phyloP scores from a whole-genome alignment of 2,329 filamentous ascomycete species.

The Pseudovirgaria hyperparasitica region DNA sequence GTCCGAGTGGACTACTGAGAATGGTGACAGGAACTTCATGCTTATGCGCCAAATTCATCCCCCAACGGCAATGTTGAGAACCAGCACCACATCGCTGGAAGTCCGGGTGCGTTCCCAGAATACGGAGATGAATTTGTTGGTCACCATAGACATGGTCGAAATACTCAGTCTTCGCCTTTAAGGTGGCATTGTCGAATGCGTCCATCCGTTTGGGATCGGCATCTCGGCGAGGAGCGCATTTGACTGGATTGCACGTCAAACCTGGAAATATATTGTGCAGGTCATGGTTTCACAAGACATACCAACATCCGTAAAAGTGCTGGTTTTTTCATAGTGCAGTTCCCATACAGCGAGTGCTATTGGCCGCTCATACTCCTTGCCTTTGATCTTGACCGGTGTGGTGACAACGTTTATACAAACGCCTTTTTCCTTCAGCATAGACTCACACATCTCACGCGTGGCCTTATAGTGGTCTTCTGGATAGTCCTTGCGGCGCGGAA shows the following conservation, averaged over 20 bases:
- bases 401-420: conserved; percentile 5
- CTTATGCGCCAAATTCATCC: conserved; percentile 4
- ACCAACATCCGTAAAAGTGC: neutral
- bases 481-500: conserved; percentile 4
- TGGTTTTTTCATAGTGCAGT: conserved; percentile 1
- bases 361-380: neutral
- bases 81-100: conserved; percentile 6
- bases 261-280: too few relatives aligned
- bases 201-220: conserved; percentile 4
- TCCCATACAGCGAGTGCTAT: conserved; percentile 7
- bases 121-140: conserved; percentile 6
- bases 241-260: neutral
- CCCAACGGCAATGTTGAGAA: conserved; percentile 5
- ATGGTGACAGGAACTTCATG: conserved; percentile 4
- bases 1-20: conserved; percentile 9
- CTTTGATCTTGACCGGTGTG: conserved; percentile 1
- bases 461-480: conserved; percentile 3
- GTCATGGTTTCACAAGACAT: neutral
- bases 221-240: conserved; percentile 2
- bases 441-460: conserved; percentile 4
- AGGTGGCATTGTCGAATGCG: conserved; percentile 3
- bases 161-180: conserved; percentile 2
- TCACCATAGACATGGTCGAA: conserved; percentile 5
- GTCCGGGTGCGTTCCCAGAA: conserved; percentile 7
- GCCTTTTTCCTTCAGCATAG: conserved; percentile 4